Percentiles rank a stretch among this genome's conserved stretches.
Conservation (phyloP, 305 asterid species). For the Solanum hybrid region DNA sequence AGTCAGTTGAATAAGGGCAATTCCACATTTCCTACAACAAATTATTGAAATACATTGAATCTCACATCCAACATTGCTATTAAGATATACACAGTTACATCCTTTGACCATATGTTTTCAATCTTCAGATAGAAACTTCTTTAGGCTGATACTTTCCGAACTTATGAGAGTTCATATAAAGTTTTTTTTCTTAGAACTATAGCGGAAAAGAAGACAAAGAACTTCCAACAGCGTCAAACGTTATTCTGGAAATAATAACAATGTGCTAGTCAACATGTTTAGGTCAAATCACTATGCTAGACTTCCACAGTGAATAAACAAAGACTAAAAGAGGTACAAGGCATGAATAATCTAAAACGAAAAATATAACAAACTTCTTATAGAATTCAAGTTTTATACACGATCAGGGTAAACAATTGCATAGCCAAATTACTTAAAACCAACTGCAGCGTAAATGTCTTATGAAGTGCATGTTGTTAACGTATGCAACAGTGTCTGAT, state of each 20-base stretch:
- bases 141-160: background rate
- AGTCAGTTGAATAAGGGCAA: constrained; percentile 29
- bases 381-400: background rate
- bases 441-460: background rate
- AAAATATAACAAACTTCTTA: background rate
- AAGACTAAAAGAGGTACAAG: background rate
- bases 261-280: background rate
- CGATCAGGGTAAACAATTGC: background rate
- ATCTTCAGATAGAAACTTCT: background rate
- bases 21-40: constrained; percentile 41
- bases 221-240: background rate
- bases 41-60: background rate
- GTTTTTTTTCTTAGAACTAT: background rate
- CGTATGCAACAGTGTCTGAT: background rate
- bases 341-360: background rate
- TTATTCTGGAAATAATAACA: background rate
- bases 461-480: background rate
- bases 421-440: background rate
- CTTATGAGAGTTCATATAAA: background rate
- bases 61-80: background rate
- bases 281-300: background rate
- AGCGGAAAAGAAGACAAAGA: background rate
- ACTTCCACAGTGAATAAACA: background rate
- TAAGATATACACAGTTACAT: background rate
- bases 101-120: background rate